Conservation (phyloP, 257 asterid species). For the Paraleonurus japonicus region DNA sequence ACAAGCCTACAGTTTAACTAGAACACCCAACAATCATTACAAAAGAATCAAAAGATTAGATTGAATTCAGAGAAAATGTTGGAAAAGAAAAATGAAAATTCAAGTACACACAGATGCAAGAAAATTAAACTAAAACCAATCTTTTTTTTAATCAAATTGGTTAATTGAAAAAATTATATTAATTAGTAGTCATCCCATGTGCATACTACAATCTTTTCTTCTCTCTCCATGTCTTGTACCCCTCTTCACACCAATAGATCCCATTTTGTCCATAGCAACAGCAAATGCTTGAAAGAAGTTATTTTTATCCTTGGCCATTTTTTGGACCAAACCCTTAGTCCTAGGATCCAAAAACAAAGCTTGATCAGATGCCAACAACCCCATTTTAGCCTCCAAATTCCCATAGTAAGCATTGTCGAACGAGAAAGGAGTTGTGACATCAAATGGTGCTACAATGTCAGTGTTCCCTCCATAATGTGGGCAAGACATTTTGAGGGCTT, state of each 20-base stretch:
- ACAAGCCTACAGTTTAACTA: slow-evolving; percentile 7
- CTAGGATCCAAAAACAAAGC: slow-evolving; percentile 71
- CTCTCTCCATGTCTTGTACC: slow-evolving; percentile 80
- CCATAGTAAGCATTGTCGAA: slow-evolving; percentile 91
- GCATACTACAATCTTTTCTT: slow-evolving; percentile 67
- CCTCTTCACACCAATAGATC: slow-evolving; percentile 82
- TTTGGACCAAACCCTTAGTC: slow-evolving; percentile 68
- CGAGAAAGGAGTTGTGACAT: slow-evolving; percentile 83
- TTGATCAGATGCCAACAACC: slow-evolving; percentile 76
- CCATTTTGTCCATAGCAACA: slow-evolving; percentile 90
- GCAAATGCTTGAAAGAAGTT: slow-evolving; percentile 73
- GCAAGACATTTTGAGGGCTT: slow-evolving; percentile 82
- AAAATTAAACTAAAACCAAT: slow-evolving; percentile 22
- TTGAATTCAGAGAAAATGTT: background rate
- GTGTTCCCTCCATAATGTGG: slow-evolving; percentile 79
- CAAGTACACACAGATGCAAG: background rate
- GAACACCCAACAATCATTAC: slow-evolving; percentile 16
- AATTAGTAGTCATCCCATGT: slow-evolving; percentile 30
- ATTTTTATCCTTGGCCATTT: slow-evolving; percentile 67
- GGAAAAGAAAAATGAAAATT: background rate
- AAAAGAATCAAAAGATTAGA: slow-evolving; percentile 27
- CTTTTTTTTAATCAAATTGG: background rate
- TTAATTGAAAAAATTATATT: background rate
- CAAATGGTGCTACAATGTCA: slow-evolving; percentile 82
- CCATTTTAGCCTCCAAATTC: slow-evolving; percentile 74